These are phyloP conservation scores for Psilocybe sp. DNA, from an alignment of 768 basidiomycete species.

Conservation along the genomic window DNA sequence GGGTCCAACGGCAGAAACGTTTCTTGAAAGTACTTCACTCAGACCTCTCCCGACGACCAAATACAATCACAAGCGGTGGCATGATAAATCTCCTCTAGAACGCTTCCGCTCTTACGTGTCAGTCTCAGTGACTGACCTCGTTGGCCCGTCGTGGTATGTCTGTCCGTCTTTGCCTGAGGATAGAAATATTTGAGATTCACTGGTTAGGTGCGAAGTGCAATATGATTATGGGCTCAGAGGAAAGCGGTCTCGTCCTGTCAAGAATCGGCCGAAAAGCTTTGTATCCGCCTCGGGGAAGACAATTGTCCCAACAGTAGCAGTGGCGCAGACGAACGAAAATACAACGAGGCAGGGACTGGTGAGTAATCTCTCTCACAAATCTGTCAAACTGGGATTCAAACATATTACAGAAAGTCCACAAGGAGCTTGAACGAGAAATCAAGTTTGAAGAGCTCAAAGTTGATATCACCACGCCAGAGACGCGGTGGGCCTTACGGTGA, in stretches of 20 bases:
- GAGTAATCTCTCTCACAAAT: neutral
- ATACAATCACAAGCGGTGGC: neutral
- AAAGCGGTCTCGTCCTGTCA: slow-evolving; percentile 44
- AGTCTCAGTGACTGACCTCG: slow-evolving; percentile 63
- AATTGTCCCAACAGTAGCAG: slow-evolving; percentile 49
- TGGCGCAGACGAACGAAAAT: slow-evolving; percentile 55
- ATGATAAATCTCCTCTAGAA: slow-evolving; percentile 34
- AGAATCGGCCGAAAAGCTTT: slow-evolving; percentile 54
- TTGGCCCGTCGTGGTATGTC: slow-evolving; percentile 58
- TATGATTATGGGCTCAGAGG: slow-evolving; percentile 74
- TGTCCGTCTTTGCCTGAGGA: neutral
- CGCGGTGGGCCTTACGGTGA: slow-evolving; percentile 77
- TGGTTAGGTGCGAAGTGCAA: slow-evolving; percentile 69
- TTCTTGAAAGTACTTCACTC: too few relatives aligned
- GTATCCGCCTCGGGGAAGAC: slow-evolving; percentile 54
- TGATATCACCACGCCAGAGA: slow-evolving; percentile 52
- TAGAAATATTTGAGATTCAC: slow-evolving; percentile 3
- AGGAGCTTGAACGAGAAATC: slow-evolving; percentile 72
- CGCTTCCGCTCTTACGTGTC: slow-evolving; percentile 42
- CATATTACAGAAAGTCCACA: slow-evolving; percentile 62
- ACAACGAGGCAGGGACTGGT: slow-evolving; percentile 56
- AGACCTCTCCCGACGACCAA: neutral
- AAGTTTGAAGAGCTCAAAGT: slow-evolving; percentile 56
- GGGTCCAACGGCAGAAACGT: neutral
- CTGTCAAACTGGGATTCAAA: neutral